phyloP scores from a whole-genome alignment of 768 basidiomycete genomes.

The Porpolomopsis calyptriformis region DNA sequence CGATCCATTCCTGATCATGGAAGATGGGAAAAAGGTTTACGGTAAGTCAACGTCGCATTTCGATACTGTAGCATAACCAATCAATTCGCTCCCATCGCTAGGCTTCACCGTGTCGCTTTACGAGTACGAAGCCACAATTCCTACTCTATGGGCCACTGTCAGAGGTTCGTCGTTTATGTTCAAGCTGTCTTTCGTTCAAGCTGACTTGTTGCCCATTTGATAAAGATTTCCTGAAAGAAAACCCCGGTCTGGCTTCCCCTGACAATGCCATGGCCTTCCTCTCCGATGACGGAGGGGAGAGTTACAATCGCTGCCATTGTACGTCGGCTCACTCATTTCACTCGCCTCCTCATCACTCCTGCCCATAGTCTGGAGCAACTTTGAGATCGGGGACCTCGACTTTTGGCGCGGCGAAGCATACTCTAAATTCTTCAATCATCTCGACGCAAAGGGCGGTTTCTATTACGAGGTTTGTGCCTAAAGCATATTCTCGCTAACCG shows the following conservation, averaged over 20 bases:
- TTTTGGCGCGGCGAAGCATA: conserved; percentile 82
- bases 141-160: conserved; percentile 73
- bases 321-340: conserved; percentile 15
- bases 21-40: conserved; percentile 76
- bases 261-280: conserved; percentile 78
- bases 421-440: conserved; percentile 68
- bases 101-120: conserved; percentile 76
- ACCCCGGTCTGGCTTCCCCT: conserved; percentile 49
- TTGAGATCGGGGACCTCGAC: conserved; percentile 79
- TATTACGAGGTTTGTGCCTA: conserved; percentile 61
- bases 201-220: conserved; percentile 2
- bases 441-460: conserved; percentile 76
- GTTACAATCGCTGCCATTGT: conserved; percentile 74
- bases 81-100: conserved; percentile 14
- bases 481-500: neutral
- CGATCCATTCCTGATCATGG: conserved; percentile 84
- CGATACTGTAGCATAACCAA: conserved; percentile 11
- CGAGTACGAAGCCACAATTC: conserved; percentile 80
- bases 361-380: conserved; percentile 77
- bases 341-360: neutral
- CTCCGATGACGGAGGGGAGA: conserved; percentile 62
- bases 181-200: conserved; percentile 8
- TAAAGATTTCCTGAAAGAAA: conserved; percentile 61
- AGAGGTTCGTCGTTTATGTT: conserved; percentile 35
- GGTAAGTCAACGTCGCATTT: conserved; percentile 31